These are phyloP conservation scores for Wickerhamiella lipophila DNA, from an alignment of 805 yeast genomes.

Conservation along the genomic window DNA sequence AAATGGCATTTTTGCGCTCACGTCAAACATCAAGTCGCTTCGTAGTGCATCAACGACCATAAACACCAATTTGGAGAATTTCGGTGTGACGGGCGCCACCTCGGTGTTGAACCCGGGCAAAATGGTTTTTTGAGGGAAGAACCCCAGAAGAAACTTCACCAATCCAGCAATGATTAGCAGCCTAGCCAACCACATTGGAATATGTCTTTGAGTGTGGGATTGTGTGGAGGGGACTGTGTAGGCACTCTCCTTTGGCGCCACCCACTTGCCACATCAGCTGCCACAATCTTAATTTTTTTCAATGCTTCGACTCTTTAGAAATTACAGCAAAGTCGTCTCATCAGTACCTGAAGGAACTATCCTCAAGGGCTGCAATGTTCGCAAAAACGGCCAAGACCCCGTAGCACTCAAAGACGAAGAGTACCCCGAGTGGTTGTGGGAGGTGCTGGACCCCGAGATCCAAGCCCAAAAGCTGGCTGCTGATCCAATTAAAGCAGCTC, in stretches of 20 bases:
- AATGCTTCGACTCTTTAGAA: constrained; percentile 5
- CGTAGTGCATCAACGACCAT: constrained; percentile 91
- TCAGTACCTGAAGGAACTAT: constrained; percentile 34
- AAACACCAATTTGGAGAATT: constrained; percentile 56
- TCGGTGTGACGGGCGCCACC: constrained; percentile 25
- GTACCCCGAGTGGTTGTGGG: constrained; percentile 95
- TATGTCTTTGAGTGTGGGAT: neutral
- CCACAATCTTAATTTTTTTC: neutral
- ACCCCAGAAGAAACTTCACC: constrained; percentile 60
- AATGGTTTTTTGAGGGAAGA: constrained; percentile 80
- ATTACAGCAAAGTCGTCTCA: constrained; percentile 31
- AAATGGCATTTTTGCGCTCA: constrained; percentile 49
- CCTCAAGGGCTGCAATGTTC: constrained; percentile 61
- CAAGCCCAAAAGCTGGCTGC: constrained; percentile 43
- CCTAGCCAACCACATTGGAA: neutral
- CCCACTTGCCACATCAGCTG: neutral
- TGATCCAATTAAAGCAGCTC: constrained; percentile 54
- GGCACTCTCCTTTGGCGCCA: neutral
- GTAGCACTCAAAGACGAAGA: constrained; percentile 78
- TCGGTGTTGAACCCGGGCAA: constrained; percentile 39
- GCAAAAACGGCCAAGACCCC: constrained; percentile 74
- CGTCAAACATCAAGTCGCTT: constrained; percentile 68
- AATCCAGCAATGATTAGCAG: constrained; percentile 35
- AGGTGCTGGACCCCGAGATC: constrained; percentile 54
- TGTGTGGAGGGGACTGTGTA: neutral